Base-by-base conservation (phyloP, 495 filamentous ascomycete species). In the Xylaria castorea region DNA sequence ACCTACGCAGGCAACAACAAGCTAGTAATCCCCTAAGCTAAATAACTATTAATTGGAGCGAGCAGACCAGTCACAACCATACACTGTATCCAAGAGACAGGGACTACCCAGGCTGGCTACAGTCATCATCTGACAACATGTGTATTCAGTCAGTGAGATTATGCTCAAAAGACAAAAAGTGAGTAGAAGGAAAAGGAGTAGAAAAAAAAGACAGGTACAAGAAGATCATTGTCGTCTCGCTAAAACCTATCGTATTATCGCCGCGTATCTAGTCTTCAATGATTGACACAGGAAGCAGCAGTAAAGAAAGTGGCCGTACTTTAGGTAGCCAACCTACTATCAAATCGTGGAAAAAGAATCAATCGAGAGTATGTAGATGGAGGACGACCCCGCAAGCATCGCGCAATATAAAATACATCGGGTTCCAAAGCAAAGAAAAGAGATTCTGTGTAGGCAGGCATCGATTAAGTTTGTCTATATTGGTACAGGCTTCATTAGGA, bases 401-500 rank as follows among this genome's bases (percentile, higher is more conserved):
- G 20, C 5, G 4, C 16, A 6, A 36, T 34, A 65, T 14, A 32
- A 27, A 16, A 46, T 22, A 48, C 2, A 3, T 40, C n/a, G 9
- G 9, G 22, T 11, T 42, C 16, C 20, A 42, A 42, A 63, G n/a
- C 36, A 38, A 27, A 16, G 9, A 36, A 40, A 42, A 22, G 6
- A 1, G 16, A 7, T n/a, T 63, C 20, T 5, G 5, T 63, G 38
- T 18, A 64, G 38, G n/a, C n/a, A 64, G n/a, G 18, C 63, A 66
- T 25, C 34, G 20, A 67, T 53, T 67, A 67, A 67, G 48, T 51
- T 67, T 38, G 27, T 67, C 65, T 67, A 50, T 66, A 32, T 22
- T 40, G 16, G 63, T 64, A 50, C 63, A 66, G 25, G 27, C 2
- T 48, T 44, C 44, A 25, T 25, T 18, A 3, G 9, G 9, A 55